These are phyloP conservation scores for Linnemannia zychae DNA, from an alignment of 192 early-diverging fungal species.

Conservation along the genomic window DNA sequence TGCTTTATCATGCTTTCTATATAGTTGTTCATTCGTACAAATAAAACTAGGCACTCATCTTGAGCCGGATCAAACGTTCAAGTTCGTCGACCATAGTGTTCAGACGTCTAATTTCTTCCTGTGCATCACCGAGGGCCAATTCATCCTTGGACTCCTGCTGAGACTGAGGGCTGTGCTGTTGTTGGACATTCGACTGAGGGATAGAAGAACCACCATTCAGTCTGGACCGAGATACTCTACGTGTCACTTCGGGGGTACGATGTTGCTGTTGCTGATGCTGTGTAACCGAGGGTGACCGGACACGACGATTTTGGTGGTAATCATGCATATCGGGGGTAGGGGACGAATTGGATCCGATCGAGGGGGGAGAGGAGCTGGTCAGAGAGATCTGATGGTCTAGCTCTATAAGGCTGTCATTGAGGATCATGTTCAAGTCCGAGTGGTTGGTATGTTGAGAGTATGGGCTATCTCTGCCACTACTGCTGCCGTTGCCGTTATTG, in stretches of 20 bases:
- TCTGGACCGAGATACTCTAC: background rate
- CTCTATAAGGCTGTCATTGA: slow-evolving; percentile 46
- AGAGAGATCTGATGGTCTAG: slow-evolving; percentile 34
- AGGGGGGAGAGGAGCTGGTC: background rate
- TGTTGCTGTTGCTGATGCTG: background rate
- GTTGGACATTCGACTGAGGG: background rate
- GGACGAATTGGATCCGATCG: background rate
- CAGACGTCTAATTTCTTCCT: slow-evolving; percentile 46
- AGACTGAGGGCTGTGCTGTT: slow-evolving; percentile 10
- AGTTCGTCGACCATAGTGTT: slow-evolving; percentile 49
- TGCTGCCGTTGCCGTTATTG: background rate
- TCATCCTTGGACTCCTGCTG: slow-evolving; percentile 15
- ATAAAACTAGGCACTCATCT: slow-evolving; percentile 2
- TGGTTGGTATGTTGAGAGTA: slow-evolving; percentile 10
- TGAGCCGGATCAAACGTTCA: slow-evolving; percentile 29
- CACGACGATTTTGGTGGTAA: background rate
- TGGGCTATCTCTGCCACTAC: background rate
- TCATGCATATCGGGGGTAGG: background rate
- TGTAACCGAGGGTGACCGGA: background rate
- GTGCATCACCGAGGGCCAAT: slow-evolving; percentile 29
- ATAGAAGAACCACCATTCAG: no score
- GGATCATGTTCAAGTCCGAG: slow-evolving; percentile 37
- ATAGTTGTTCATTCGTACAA: no score
- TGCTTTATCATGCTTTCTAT: no score
- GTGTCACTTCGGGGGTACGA: background rate